A percentile compares a stretch with the other conserved stretches of the same genome.
Evolutionary conservation across 2,329 filamentous ascomycete genomes (phyloP).

Genomic region (Aspergillus uvarum): DNA sequence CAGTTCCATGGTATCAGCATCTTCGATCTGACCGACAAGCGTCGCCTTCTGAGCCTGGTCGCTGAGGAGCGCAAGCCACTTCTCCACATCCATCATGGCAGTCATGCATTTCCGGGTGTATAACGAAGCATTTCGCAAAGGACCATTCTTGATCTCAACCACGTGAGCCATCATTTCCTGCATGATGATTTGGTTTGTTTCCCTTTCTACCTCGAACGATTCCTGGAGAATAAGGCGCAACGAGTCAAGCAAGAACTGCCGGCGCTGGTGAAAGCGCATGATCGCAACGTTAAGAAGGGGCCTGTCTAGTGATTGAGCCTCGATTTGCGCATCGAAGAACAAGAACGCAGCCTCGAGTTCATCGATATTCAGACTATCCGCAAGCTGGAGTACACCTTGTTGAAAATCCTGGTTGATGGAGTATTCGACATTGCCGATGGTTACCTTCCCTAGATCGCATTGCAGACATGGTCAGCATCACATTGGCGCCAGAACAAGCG

Average conservation of each 20-base stretch:
- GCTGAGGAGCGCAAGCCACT: slow-evolving; percentile 70
- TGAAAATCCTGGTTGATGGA: slow-evolving; percentile 83
- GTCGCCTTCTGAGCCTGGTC: slow-evolving; percentile 75
- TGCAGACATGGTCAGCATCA: slow-evolving; percentile 20
- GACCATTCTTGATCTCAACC: slow-evolving; percentile 55
- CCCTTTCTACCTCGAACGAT: slow-evolving; percentile 61
- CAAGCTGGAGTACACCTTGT: slow-evolving; percentile 74
- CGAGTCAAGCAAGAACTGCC: slow-evolving; percentile 79
- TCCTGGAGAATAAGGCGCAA: slow-evolving; percentile 76
- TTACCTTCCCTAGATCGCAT: slow-evolving; percentile 65
- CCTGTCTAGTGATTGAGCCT: slow-evolving; percentile 67
- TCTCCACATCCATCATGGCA: slow-evolving; percentile 73
- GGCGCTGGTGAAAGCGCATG: slow-evolving; percentile 82
- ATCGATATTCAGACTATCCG: slow-evolving; percentile 86
- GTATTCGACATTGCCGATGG: slow-evolving; percentile 70
- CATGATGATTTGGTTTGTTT: slow-evolving; percentile 54
- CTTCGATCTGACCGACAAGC: slow-evolving; percentile 66
- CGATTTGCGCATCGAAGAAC: slow-evolving; percentile 70
- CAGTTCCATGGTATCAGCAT: slow-evolving; percentile 69
- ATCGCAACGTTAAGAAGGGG: slow-evolving; percentile 75
- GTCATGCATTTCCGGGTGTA: slow-evolving; percentile 74
- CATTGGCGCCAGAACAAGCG: not conserved
- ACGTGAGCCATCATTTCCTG: slow-evolving; percentile 59
- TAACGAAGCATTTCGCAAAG: slow-evolving; percentile 53
- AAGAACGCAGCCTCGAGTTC: slow-evolving; percentile 80